phyloP scores from a whole-genome alignment of 2,329 filamentous ascomycete genomes.

The Colletotrichum echinochloae region DNA sequence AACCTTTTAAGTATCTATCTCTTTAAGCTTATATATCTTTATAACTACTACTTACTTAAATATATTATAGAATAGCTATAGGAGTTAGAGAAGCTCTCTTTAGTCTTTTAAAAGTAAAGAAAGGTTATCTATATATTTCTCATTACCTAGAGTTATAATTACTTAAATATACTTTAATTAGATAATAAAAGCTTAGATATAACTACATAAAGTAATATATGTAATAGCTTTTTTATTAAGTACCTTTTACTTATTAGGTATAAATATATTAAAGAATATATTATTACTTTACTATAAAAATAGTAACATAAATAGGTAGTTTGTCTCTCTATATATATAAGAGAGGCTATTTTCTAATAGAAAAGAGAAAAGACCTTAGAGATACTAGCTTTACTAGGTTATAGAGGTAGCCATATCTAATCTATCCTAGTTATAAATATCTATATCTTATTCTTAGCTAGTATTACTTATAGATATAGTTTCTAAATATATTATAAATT shows the following conservation, averaged over 20 bases:
- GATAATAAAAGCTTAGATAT: too few relatives aligned
- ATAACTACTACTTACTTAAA: neutral
- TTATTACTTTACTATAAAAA: neutral
- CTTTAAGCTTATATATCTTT: neutral
- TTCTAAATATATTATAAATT: neutral
- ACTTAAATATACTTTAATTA: too few relatives aligned
- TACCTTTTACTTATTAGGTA: neutral
- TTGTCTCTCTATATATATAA: too few relatives aligned
- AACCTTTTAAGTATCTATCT: neutral
- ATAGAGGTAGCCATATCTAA: too few relatives aligned
- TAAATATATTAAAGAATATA: neutral
- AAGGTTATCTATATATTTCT: too few relatives aligned
- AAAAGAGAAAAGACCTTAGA: too few relatives aligned
- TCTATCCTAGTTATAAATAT: neutral
- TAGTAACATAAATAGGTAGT: accelerated
- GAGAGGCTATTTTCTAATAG: neutral
- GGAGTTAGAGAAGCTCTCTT: neutral
- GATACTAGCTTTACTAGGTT: neutral
- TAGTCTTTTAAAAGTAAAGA: neutral
- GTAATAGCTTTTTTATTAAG: too few relatives aligned
- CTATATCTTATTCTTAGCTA: neutral
- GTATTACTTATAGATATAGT: neutral
- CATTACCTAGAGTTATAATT: too few relatives aligned
- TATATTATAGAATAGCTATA: neutral
- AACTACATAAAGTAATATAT: too few relatives aligned